Base-by-base conservation (phyloP, 805 yeast genomes). In the Yarrowia keelungensis region DNA sequence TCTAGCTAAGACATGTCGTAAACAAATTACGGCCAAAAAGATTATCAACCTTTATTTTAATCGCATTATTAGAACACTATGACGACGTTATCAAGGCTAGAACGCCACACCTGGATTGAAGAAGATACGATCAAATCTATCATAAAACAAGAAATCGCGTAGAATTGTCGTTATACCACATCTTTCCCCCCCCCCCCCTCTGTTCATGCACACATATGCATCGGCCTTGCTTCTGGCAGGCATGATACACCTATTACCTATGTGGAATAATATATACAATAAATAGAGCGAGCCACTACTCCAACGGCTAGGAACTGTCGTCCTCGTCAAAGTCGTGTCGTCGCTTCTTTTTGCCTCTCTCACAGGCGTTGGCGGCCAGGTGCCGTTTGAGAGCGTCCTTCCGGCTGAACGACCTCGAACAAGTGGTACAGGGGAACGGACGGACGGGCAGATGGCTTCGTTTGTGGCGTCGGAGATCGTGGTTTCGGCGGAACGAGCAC, bases 301-400 rank as follows among this genome's bases (percentile, higher is more conserved):
- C 15, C 4, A 7, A 10, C 16, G 35, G 16, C 56, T 45, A 59
- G 14, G 65, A 43, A 15, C 42, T 32, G 16, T 59, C 65, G 16
- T 59, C 65, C 12, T 59, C 65, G 50, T 59, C 65, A 35, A 5
- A 43, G 16, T 59, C 65, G 16, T 32, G 51, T 7, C 51, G 51
- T 39, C 67, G 68, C 45, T 65, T 65, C 68, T 45, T 53, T 51
- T 65, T 65, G 49, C 59, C 68, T 42, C 68, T 45, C 51, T 65
- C 61, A 15, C 68, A 65, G 32, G 68, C 68, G 56, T 65, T 65
- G 50, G 68, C 68, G 4, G 68, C 68, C 62, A 50, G 49, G 16
- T 65, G 68, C 16, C 68, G 68, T 42, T 65, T 65, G 42, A 65
- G 61, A 26, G 68, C 68, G 56, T 65, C 68, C 26, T 65, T 65